phyloP scores from a whole-genome alignment of 2,329 filamentous ascomycete genomes.

The Neoascochyta sp. region DNA sequence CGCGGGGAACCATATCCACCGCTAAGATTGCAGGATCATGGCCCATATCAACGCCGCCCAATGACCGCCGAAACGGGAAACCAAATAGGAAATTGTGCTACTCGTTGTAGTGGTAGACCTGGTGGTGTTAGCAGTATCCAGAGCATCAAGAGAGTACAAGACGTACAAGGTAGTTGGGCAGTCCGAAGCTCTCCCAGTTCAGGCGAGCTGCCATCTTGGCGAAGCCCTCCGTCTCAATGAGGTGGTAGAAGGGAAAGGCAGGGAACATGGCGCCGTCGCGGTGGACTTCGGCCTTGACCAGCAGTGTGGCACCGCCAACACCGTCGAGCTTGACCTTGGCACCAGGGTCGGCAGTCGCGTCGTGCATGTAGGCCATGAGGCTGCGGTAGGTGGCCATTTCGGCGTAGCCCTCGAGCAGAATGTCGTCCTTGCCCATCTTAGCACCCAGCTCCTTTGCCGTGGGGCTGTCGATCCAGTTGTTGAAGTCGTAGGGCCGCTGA shows the following conservation, averaged over 20 bases:
- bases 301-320: conserved; percentile 84
- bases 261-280: conserved; percentile 98
- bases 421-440: conserved; percentile 85
- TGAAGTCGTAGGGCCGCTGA: conserved; percentile 90
- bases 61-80: conserved; percentile 20
- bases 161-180: conserved; percentile 93
- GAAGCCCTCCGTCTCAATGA: conserved; percentile 97
- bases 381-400: conserved; percentile 90
- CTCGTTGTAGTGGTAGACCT: conserved; percentile 92
- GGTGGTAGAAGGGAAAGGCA: conserved; percentile 89
- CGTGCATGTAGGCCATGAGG: conserved; percentile 81
- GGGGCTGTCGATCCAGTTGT: conserved; percentile 92
- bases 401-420: conserved; percentile 86
- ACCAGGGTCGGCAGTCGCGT: conserved; percentile 50
- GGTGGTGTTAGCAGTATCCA: conserved; percentile 3
- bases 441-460: conserved; percentile 70
- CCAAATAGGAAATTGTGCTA: conserved; percentile 40
- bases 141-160: too few species aligned
- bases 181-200: conserved; percentile 79
- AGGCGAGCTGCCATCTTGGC: conserved; percentile 92
- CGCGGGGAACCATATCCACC: conserved; percentile 5
- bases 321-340: conserved; percentile 77
- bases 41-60: conserved; percentile 29
- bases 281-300: conserved; percentile 96
- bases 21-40: conserved; percentile 6